Evolutionary conservation across 306 rosid species (phyloP), one percentile per base, ranked within the genome.

Genomic region (Ziziphus jujuba): DNA sequence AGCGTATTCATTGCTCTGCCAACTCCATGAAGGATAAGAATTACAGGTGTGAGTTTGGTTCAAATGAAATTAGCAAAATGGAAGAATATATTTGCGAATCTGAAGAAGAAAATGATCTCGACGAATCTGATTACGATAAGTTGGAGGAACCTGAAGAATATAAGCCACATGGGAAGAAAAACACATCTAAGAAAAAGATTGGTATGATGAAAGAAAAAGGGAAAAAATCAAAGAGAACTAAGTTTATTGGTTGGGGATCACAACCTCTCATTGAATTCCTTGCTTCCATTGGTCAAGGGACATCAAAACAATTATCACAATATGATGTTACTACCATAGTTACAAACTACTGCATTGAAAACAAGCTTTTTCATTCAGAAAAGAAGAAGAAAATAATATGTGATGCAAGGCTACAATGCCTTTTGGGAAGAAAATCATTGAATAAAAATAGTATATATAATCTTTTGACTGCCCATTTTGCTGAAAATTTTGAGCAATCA

Each of bases 171-270:
- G 53, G 66, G 65, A 82, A 80, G 70, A 77, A 67, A 67, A 81
- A 78, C 67, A 72, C 44, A 22, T 61, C 75, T 67, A 14, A 16
- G 67, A 69, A 55, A 77, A 70, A 82, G 59, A 25, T 8, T 38
- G 17, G 36, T 33, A 6, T 55, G n/a, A 62, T 5, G 25, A 78
- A 73, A 67, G 77, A 61, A 70, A 81, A 73, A 70, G 79, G 0
- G 60, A 81, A 74, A 69, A 81, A 74, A 69, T 66, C 75, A 43
- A 81, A 69, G 80, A 81, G 75, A 72, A 80, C 49, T 28, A 86
- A 86, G 61, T 88, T 84, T 75, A 63, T 71, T 71, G 97, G 92
- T 34, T 91, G 97, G 97, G 89, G 86, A 51, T 84, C 95, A 24
- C 80, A 67, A 79, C 53, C 74, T 56, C 84, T 91, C 31, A 31